These are phyloP conservation scores for Amanita pallidorosea DNA, from an alignment of 768 basidiomycete species.

Conservation along the genomic window DNA sequence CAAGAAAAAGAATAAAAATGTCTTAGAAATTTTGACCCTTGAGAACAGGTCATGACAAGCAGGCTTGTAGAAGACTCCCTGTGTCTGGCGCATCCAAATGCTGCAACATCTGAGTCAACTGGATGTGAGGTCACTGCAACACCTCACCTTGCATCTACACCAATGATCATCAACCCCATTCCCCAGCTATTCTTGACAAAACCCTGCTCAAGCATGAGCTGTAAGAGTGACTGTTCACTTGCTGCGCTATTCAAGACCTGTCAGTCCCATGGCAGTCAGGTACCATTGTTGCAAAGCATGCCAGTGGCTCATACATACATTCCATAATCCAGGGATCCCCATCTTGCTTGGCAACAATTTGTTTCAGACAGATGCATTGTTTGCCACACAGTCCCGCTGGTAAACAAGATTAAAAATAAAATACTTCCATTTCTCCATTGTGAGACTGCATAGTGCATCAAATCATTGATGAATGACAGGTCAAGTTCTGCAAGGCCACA, in stretches of 20 bases:
- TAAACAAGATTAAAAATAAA: no score
- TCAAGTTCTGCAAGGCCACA: conserved; percentile 61
- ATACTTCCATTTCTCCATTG: no score
- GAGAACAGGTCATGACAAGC: no score
- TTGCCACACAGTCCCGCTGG: no score
- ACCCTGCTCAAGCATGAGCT: not conserved
- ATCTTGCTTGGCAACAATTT: not conserved
- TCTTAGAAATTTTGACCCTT: no score
- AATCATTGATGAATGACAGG: conserved; percentile 7
- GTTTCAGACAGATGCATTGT: no score
- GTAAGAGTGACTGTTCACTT: not conserved
- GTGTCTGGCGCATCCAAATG: not conserved
- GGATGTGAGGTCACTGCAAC: not conserved
- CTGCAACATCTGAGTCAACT: not conserved
- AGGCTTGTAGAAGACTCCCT: not conserved
- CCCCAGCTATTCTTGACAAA: not conserved
- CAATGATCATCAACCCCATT: not conserved
- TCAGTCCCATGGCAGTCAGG: no score
- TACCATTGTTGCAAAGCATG: no score
- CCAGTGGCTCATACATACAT: conserved; percentile 31
- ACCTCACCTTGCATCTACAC: not conserved
- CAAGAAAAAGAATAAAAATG: no score
- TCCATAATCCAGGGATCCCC: not conserved
- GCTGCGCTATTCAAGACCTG: not conserved
- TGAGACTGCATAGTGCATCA: no score